phyloP scores from a whole-genome alignment of 169 alveolate species.

The Plasmodium adleri region DNA sequence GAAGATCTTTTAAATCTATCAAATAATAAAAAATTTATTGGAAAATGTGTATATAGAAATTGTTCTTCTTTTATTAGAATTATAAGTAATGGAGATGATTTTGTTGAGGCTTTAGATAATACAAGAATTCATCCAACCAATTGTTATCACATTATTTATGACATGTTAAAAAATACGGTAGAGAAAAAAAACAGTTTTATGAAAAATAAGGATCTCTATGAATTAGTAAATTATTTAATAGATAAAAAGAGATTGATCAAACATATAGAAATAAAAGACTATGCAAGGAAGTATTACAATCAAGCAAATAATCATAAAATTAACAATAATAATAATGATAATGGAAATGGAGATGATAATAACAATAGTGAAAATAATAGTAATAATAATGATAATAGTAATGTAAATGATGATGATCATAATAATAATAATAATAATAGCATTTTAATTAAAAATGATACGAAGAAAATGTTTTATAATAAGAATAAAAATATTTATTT shows the following conservation, averaged over 20 bases:
- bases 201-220: conserved; percentile 38
- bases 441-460: no score
- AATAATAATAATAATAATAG: no score
- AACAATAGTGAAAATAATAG: no score
- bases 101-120: conserved; percentile 79
- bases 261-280: conserved; percentile 48
- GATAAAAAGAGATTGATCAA: conserved; percentile 35
- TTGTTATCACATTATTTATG: conserved; percentile 79
- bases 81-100: conserved; percentile 35
- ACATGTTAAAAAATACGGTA: conserved; percentile 82
- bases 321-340: no score
- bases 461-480: no score
- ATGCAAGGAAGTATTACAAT: conserved; percentile 50
- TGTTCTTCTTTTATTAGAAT: conserved; percentile 83
- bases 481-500: conserved; percentile 78
- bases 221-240: conserved; percentile 41
- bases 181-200: conserved; percentile 77
- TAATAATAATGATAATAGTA: no score
- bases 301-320: not conserved
- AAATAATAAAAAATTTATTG: conserved; percentile 61
- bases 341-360: no score
- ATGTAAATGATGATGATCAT: no score
- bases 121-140: conserved; percentile 87
- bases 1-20: conserved; percentile 55
- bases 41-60: conserved; percentile 79